Conservation (phyloP, 164 flowering plant genomes). For the Macadamia integrifolia region DNA sequence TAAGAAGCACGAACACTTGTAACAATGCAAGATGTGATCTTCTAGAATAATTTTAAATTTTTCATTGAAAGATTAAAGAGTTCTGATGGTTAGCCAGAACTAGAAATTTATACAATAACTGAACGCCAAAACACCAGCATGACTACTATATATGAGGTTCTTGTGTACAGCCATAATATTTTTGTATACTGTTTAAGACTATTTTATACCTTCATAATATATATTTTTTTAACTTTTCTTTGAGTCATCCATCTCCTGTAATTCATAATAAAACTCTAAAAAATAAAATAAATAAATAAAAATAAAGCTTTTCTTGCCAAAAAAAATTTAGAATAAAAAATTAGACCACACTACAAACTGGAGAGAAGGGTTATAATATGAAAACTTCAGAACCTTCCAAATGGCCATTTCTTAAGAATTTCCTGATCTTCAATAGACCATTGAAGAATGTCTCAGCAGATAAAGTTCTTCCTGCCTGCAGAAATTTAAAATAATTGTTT, state of each 20-base stretch:
- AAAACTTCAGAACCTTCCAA: slow-evolving; percentile 44
- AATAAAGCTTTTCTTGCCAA: neutral
- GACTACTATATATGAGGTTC: too few species aligned
- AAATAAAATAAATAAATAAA: neutral
- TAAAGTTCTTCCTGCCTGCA: slow-evolving; percentile 48
- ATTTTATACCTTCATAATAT: neutral
- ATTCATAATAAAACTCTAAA: neutral
- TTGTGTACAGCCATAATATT: too few species aligned
- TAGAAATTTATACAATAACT: neutral
- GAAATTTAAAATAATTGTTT: slow-evolving; percentile 5
- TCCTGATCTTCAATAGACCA: slow-evolving; percentile 50
- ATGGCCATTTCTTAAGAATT: slow-evolving; percentile 37
- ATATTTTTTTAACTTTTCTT: neutral
- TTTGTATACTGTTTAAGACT: too few species aligned
- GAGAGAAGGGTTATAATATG: neutral
- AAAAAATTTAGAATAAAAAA: neutral
- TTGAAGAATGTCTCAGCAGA: slow-evolving; percentile 50
- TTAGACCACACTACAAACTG: neutral
- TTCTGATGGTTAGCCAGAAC: neutral
- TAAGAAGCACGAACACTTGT: slow-evolving; percentile 6
- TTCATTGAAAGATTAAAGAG: neutral
- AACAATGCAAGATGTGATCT: neutral
- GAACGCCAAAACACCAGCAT: neutral
- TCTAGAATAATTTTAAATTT: neutral
- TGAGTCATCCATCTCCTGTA: neutral